phyloP scores from a whole-genome alignment of 2,329 filamentous ascomycete species.

The Hysterium pulicare region DNA sequence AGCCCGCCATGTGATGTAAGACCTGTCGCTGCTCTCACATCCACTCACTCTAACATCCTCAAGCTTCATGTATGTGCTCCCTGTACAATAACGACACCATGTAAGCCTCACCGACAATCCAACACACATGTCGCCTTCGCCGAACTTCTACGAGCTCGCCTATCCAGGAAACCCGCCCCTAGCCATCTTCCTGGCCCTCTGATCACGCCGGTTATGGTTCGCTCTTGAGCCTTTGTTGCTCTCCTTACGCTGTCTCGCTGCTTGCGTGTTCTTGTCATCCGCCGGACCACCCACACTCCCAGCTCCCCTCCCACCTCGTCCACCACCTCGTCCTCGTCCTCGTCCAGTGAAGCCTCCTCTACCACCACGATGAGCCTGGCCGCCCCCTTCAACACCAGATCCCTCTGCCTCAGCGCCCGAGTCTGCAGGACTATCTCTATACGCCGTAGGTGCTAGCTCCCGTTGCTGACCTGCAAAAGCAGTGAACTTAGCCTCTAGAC shows the following conservation, averaged over 20 bases:
- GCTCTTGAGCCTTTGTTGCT: constrained; percentile 76
- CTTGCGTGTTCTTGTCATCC: constrained; percentile 68
- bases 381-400: constrained; percentile 35
- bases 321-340: constrained; percentile 35
- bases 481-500: constrained; percentile 68
- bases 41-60: too few species aligned
- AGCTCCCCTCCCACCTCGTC: constrained; percentile 30
- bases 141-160: too few species aligned
- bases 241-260: constrained; percentile 72
- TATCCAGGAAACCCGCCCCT: constrained; percentile 51
- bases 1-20: too few species aligned
- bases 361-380: constrained; percentile 47
- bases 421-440: constrained; percentile 47
- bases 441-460: constrained; percentile 64
- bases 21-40: too few species aligned
- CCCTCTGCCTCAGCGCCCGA: constrained; percentile 55
- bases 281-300: constrained; percentile 61
- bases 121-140: too few species aligned
- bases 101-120: too few species aligned
- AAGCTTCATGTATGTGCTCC: too few species aligned
- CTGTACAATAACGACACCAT: too few species aligned
- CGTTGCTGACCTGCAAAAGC: constrained; percentile 65
- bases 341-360: constrained; percentile 39
- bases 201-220: constrained; percentile 81
- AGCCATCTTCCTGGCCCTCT: constrained; percentile 60